A percentile compares a stretch with the other conserved stretches of the same genome.
Conservation (phyloP, 192 early-diverging fungal genomes). For the Podila epigama region DNA sequence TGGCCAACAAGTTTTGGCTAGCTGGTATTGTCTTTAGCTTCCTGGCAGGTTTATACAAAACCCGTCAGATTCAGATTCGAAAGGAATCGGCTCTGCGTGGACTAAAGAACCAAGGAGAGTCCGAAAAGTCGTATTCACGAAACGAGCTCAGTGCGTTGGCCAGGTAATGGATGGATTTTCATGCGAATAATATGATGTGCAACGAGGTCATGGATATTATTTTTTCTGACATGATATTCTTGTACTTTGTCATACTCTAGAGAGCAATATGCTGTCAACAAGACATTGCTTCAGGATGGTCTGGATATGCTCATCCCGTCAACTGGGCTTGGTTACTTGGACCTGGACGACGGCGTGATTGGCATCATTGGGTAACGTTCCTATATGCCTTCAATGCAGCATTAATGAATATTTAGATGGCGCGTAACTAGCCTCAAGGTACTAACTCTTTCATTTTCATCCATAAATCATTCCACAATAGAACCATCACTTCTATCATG, state of each 20-base stretch:
- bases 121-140: constrained; percentile 19
- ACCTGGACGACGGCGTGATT: constrained; percentile 70
- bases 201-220: no score
- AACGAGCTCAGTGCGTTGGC: constrained; percentile 15
- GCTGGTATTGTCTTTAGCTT: constrained; percentile 66
- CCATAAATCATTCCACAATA: background rate
- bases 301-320: constrained; percentile 75
- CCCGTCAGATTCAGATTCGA: constrained; percentile 60
- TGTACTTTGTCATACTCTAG: constrained; percentile 22
- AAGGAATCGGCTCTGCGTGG: constrained; percentile 30
- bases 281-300: constrained; percentile 66
- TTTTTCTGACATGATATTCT: no score
- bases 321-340: constrained; percentile 63
- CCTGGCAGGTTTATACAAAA: constrained; percentile 68
- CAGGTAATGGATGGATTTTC: constrained; percentile 4
- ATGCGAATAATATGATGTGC: background rate
- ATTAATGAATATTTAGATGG: background rate
- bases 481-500: constrained; percentile 68
- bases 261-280: constrained; percentile 55
- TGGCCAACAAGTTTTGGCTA: constrained; percentile 74
- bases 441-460: background rate
- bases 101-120: constrained; percentile 16
- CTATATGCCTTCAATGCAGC: background rate
- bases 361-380: constrained; percentile 66
- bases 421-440: background rate